These are phyloP conservation scores for Climacium dendroides DNA, from an alignment of 225 moss, liverwort and hornwort genomes.

Conservation along the genomic window DNA sequence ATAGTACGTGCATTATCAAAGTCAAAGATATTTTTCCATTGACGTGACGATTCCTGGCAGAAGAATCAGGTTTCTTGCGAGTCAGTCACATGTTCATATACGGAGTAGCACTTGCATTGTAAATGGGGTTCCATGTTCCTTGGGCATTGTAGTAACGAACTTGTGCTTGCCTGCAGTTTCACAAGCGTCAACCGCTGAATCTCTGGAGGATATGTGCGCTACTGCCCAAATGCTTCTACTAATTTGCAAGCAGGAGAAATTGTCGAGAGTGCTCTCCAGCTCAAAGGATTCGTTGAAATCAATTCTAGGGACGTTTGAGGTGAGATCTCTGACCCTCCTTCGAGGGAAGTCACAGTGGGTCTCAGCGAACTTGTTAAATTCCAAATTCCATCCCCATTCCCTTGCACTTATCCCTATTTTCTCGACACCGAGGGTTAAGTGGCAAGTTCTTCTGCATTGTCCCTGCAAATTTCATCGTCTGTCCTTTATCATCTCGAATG, in stretches of 20 bases:
- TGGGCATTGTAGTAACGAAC: neutral
- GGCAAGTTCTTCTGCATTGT: neutral
- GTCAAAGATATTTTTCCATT: neutral
- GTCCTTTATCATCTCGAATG: neutral
- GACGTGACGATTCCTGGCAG: neutral
- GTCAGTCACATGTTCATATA: neutral
- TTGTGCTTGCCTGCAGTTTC: constrained; percentile 7
- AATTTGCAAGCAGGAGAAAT: constrained; percentile 41
- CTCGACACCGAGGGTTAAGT: neutral
- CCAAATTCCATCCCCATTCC: neutral
- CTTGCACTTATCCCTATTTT: neutral
- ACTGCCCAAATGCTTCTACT: constrained; percentile 12
- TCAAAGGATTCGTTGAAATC: constrained; percentile 14
- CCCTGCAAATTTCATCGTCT: neutral
- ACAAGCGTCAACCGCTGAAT: neutral
- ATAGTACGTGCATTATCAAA: neutral
- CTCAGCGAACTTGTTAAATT: neutral
- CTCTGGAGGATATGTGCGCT: constrained; percentile 22
- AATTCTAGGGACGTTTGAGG: constrained; percentile 11
- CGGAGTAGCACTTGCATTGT: neutral
- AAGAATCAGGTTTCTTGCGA: neutral
- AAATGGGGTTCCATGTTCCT: neutral
- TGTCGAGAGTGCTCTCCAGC: constrained; percentile 21
- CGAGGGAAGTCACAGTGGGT: neutral
- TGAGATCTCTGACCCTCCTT: neutral